A percentile compares a stretch with the other conserved stretches of the same genome.
Conservation (phyloP, 805 yeast genomes). For the Pichia cephalocereana region DNA sequence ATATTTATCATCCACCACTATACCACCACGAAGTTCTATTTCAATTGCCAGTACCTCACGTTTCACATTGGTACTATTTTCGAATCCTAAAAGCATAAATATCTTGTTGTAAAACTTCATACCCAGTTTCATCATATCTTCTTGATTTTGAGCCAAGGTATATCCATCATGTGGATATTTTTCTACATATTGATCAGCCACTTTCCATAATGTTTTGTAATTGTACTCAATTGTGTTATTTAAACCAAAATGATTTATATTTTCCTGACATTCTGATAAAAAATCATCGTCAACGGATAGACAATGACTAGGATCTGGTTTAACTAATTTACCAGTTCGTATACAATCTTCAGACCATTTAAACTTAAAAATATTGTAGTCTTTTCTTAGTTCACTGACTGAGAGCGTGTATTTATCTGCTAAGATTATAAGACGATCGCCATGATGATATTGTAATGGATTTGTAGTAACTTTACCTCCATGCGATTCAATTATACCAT, state of each 20-base stretch:
- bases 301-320: slow-evolving; percentile 54
- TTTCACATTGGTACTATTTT: neutral
- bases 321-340: slow-evolving; percentile 29
- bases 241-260: slow-evolving; percentile 56
- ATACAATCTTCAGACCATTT: slow-evolving; percentile 69
- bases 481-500: slow-evolving; percentile 29
- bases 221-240: slow-evolving; percentile 32
- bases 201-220: slow-evolving; percentile 1
- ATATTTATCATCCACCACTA: neutral
- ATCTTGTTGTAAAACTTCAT: neutral
- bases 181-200: neutral
- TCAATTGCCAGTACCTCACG: neutral
- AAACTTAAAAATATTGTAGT: slow-evolving; percentile 54
- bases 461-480: slow-evolving; percentile 41
- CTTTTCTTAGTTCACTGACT: slow-evolving; percentile 28
- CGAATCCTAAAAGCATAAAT: neutral
- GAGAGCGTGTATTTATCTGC: slow-evolving; percentile 32
- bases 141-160: neutral
- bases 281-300: slow-evolving; percentile 16
- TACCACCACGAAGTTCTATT: slow-evolving; percentile 7
- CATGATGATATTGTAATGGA: slow-evolving; percentile 20
- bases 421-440: slow-evolving; percentile 22
- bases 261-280: slow-evolving; percentile 19
- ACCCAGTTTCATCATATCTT: neutral
- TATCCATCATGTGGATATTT: neutral